Evolutionary conservation across 352 stramenopile species (phyloP).

Genomic region (Phytopythium vexans): DNA sequence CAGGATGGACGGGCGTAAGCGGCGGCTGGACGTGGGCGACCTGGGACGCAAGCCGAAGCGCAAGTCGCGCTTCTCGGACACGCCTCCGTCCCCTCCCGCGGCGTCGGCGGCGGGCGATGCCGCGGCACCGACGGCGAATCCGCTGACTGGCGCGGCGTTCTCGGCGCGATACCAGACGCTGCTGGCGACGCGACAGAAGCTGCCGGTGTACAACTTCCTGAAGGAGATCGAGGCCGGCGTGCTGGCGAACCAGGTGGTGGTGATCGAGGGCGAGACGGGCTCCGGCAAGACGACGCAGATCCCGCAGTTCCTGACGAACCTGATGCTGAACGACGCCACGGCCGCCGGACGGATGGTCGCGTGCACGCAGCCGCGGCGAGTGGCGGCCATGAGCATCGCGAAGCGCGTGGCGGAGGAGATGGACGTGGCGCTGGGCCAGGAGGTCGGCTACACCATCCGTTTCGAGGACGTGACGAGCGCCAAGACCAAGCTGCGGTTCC

Average conservation of each 20-base stretch:
- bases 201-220: slow-evolving; percentile 97
- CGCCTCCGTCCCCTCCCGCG: slow-evolving; percentile 16
- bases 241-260: slow-evolving; percentile 93
- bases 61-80: slow-evolving; percentile 80
- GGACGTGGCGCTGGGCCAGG: slow-evolving; percentile 95
- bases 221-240: slow-evolving; percentile 96
- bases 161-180: slow-evolving; percentile 92
- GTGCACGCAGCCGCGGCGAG: slow-evolving; percentile 97
- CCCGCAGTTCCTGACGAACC: slow-evolving; percentile 91
- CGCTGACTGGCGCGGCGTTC: slow-evolving; percentile 88
- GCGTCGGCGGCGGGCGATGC: neutral
- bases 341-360: slow-evolving; percentile 83
- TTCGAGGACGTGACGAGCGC: slow-evolving; percentile 96
- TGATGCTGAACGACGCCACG: slow-evolving; percentile 56
- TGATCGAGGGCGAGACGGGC: slow-evolving; percentile 98
- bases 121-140: slow-evolving; percentile 62
- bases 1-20: slow-evolving; percentile 64
- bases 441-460: slow-evolving; percentile 99
- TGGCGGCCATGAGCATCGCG: slow-evolving; percentile 98
- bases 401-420: slow-evolving; percentile 98
- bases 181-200: slow-evolving; percentile 91
- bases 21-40: slow-evolving; percentile 60
- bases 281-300: slow-evolving; percentile 97
- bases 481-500: slow-evolving; percentile 80
- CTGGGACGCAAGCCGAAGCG: slow-evolving; percentile 35